Percentiles rank a stretch among this genome's conserved stretches.
Conservation (phyloP, 192 early-diverging fungal species). For the Thoreauomyces humboldtii region DNA sequence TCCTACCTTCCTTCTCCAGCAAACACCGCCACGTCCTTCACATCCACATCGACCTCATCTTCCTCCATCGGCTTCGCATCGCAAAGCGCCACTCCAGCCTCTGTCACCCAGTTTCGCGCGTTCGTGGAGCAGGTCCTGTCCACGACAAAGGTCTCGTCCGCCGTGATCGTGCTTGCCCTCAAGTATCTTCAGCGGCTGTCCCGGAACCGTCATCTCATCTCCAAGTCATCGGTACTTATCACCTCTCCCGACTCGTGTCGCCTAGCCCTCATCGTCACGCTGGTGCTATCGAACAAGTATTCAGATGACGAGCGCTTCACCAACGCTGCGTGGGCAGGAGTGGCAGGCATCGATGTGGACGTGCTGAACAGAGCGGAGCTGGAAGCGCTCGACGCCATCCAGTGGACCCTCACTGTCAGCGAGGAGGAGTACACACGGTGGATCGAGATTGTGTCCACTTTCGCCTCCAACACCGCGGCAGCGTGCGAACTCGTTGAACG, state of each 20-base stretch:
- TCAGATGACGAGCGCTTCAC: slow-evolving; percentile 28
- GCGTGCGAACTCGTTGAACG: slow-evolving; percentile 2
- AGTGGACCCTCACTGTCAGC: slow-evolving; percentile 6
- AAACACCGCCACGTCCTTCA: neutral
- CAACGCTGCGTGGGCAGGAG: slow-evolving; percentile 22
- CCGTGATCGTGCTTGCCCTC: slow-evolving; percentile 24
- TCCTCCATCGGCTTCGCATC: neutral
- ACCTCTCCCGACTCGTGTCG: neutral
- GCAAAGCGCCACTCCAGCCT: neutral
- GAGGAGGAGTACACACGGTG: slow-evolving; percentile 20
- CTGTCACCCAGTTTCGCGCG: neutral
- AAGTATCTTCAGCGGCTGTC: slow-evolving; percentile 19
- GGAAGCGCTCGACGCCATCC: slow-evolving; percentile 20
- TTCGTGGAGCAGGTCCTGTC: slow-evolving; percentile 6
- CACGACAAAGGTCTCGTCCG: slow-evolving; percentile 25
- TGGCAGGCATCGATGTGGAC: neutral
- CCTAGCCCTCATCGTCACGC: slow-evolving; percentile 13
- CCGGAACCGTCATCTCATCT: neutral
- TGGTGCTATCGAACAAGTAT: slow-evolving; percentile 28
- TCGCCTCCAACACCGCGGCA: neutral
- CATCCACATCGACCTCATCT: neutral
- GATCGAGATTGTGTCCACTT: slow-evolving; percentile 4
- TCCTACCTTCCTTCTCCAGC: neutral
- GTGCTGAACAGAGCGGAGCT: slow-evolving; percentile 18
- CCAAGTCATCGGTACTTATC: neutral